phyloP scores from a whole-genome alignment of 108 stramenopile species.

The Fragilaria crotonensis region DNA sequence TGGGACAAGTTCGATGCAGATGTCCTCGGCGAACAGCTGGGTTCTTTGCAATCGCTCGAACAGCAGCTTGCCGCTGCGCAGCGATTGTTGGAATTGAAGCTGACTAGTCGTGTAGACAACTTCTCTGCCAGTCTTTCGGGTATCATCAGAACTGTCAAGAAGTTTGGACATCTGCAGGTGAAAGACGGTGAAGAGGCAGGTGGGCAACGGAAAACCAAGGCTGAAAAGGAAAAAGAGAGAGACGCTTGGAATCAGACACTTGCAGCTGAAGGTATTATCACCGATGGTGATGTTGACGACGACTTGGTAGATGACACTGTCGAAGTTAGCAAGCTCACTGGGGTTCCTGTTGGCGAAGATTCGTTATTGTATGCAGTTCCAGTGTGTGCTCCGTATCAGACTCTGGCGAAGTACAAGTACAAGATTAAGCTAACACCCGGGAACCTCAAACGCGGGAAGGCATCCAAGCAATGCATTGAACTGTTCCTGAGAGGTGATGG shows the following conservation, averaged over 20 bases:
- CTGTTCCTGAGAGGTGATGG: conserved; percentile 54
- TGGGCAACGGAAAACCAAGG: conserved; percentile 56
- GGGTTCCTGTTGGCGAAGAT: conserved; percentile 78
- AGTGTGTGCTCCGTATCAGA: conserved; percentile 90
- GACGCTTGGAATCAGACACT: conserved; percentile 70
- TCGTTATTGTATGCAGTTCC: conserved; percentile 82
- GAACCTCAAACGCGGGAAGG: conserved; percentile 78
- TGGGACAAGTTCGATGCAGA: conserved; percentile 87
- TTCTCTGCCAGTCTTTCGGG: conserved; percentile 81
- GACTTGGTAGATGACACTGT: conserved; percentile 63
- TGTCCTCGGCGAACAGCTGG: conserved; percentile 56
- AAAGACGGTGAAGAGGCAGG: conserved; percentile 8
- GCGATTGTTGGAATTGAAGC: conserved; percentile 51
- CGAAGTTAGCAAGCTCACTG: conserved; percentile 76
- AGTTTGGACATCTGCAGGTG: conserved; percentile 56
- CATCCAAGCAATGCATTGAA: conserved; percentile 75
- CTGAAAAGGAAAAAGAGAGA: conserved; percentile 63
- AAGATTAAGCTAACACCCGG: conserved; percentile 85
- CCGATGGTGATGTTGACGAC: conserved; percentile 34
- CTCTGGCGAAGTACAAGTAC: conserved; percentile 80
- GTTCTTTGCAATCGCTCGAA: conserved; percentile 39
- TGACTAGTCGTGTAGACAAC: conserved; percentile 60
- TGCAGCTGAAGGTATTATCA: conserved; percentile 70
- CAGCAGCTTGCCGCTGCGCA: conserved; percentile 55
- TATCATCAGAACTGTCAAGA: conserved; percentile 70